These are phyloP conservation scores for Stereocaulon alpinum DNA, from an alignment of 495 filamentous ascomycete species.

Conservation along the genomic window DNA sequence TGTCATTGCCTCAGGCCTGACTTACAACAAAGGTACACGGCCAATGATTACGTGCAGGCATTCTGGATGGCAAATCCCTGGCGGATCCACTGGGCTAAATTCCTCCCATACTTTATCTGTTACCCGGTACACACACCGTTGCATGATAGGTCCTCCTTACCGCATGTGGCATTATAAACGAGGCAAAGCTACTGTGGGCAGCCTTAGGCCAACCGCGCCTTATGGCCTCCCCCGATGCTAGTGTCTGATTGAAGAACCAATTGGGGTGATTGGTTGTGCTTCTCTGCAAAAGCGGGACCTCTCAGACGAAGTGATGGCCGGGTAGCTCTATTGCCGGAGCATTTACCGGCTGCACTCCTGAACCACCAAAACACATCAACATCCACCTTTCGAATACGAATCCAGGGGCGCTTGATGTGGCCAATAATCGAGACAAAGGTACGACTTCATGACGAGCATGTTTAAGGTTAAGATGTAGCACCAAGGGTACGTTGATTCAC, in stretches of 20 bases:
- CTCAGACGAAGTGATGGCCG: neutral
- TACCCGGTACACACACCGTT: too few species aligned
- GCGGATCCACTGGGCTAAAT: too few species aligned
- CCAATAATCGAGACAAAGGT: too few species aligned
- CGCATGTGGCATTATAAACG: neutral
- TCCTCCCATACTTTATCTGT: too few species aligned
- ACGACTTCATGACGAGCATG: neutral
- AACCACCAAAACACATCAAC: too few species aligned
- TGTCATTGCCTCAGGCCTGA: slow-evolving; percentile 28
- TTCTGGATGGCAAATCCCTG: too few species aligned
- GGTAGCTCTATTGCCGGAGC: neutral
- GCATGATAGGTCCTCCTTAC: too few species aligned
- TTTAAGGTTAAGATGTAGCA: neutral
- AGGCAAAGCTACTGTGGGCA: neutral
- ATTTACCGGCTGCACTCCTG: too few species aligned
- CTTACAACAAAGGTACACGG: too few species aligned
- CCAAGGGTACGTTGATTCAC: neutral
- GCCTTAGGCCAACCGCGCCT: neutral
- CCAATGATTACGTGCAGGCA: too few species aligned
- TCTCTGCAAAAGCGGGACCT: neutral
- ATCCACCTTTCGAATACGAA: neutral
- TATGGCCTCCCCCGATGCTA: neutral
- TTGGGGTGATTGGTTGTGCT: neutral
- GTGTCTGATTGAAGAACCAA: neutral
- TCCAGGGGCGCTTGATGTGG: neutral